Evolutionary conservation across 345 rosid species (phyloP).

Genomic region (Salix brachista): DNA sequence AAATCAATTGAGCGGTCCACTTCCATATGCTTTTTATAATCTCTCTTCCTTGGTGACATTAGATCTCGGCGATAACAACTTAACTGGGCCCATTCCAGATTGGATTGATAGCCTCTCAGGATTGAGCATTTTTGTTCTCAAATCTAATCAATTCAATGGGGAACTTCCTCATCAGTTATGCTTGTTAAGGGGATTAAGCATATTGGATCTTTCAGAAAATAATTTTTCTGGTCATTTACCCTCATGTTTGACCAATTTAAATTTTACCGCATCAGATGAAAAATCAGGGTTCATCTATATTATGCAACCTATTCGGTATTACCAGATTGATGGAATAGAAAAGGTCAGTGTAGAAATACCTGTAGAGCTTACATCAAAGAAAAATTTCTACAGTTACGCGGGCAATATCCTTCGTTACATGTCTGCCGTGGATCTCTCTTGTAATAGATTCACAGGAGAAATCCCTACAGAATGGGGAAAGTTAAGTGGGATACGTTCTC

Average conservation of each 20-base stretch:
- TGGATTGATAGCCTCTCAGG: neutral
- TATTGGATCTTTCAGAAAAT: neutral
- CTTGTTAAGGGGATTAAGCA: neutral
- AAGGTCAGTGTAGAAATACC: no score
- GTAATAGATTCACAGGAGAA: no score
- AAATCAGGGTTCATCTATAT: no score
- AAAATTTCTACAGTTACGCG: no score
- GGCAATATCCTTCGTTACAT: no score
- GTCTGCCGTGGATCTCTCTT: no score
- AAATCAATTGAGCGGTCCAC: slow-evolving; percentile 1
- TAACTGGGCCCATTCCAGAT: neutral
- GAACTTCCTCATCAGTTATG: neutral
- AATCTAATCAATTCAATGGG: neutral
- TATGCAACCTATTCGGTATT: no score
- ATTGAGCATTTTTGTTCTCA: neutral
- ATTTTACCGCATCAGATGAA: neutral
- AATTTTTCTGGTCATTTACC: slow-evolving; percentile 4
- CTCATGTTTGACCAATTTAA: slow-evolving; percentile 1
- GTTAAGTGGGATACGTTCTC: no score
- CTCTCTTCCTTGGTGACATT: neutral
- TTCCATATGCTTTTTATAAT: neutral
- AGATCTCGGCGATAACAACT: neutral
- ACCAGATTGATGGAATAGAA: no score
- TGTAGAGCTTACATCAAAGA: no score
- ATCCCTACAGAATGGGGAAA: no score